A percentile compares a stretch with the other conserved stretches of the same genome.
These are phyloP conservation scores for Kazachstania psychrophila DNA, from an alignment of 805 yeast species.

Conservation along the genomic window DNA sequence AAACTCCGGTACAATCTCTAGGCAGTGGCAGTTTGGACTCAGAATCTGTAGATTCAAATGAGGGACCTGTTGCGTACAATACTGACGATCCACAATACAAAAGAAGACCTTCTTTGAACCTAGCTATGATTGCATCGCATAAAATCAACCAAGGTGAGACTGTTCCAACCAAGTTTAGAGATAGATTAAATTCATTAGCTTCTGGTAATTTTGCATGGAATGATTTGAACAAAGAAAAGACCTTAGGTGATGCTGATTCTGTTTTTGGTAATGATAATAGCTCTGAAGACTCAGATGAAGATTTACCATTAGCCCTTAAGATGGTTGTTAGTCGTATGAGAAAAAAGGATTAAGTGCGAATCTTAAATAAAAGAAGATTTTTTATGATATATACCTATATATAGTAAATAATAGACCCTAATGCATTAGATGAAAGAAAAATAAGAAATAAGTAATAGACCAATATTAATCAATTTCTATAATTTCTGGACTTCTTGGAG, in stretches of 20 bases:
- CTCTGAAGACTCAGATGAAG: conserved; percentile 20
- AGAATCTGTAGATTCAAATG: neutral
- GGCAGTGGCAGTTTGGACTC: neutral
- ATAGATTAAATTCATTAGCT: conserved; percentile 32
- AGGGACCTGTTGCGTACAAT: conserved; percentile 6
- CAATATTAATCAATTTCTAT: conserved; percentile 57
- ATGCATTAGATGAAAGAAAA: neutral
- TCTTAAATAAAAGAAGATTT: neutral
- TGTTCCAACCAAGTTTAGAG: conserved; percentile 27
- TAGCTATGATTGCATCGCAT: conserved; percentile 27
- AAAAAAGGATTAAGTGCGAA: conserved; percentile 1
- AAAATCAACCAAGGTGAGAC: conserved; percentile 11
- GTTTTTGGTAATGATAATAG: conserved; percentile 12
- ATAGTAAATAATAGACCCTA: neutral
- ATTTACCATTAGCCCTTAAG: conserved; percentile 33
- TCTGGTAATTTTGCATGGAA: conserved; percentile 17
- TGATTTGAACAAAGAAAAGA: conserved; percentile 4
- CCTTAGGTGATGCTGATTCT: conserved; percentile 23
- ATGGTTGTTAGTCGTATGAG: conserved; percentile 28
- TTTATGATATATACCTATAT: neutral
- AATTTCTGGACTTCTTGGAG: conserved; percentile 61
- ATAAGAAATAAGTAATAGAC: neutral
- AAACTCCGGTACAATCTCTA: neutral
- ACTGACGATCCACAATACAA: conserved; percentile 8
- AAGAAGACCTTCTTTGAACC: conserved; percentile 8